Conservation (phyloP, 2,329 filamentous ascomycete species). For the Davidsoniella australis region DNA sequence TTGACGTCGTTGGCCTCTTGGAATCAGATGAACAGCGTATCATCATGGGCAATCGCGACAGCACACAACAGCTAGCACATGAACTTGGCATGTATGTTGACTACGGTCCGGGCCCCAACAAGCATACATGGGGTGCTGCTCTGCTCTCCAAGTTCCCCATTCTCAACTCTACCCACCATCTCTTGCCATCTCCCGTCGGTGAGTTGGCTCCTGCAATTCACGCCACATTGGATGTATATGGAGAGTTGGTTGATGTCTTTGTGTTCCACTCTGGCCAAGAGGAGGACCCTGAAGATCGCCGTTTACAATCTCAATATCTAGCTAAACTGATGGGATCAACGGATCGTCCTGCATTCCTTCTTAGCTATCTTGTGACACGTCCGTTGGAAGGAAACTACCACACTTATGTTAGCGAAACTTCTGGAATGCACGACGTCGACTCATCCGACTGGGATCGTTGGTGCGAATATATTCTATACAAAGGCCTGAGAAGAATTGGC, state of each 20-base stretch:
- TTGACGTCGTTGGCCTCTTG: conserved; percentile 91
- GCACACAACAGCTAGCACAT: conserved; percentile 86
- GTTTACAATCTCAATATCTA: conserved; percentile 74
- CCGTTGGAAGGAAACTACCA: conserved; percentile 92
- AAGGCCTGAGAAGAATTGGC: conserved; percentile 65
- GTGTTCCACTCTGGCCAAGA: conserved; percentile 99
- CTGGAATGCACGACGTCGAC: conserved; percentile 92
- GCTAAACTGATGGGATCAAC: conserved; percentile 74
- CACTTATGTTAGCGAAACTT: conserved; percentile 71
- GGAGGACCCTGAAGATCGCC: conserved; percentile 81
- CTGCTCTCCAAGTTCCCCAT: conserved; percentile 96
- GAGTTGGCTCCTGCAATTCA: conserved; percentile 93
- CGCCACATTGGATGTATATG: conserved; percentile 89
- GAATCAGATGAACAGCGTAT: conserved; percentile 91
- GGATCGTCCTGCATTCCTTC: conserved; percentile 61
- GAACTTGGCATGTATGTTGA: conserved; percentile 98
- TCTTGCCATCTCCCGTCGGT: conserved; percentile 82
- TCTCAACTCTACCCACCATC: conserved; percentile 87
- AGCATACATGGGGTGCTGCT: conserved; percentile 93
- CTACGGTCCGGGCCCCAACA: conserved; percentile 92
- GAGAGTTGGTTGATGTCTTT: conserved; percentile 76
- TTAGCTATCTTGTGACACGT: conserved; percentile 84
- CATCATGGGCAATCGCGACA: conserved; percentile 98
- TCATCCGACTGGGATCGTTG: conserved; percentile 86
- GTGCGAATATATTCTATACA: conserved; percentile 98